These are phyloP conservation scores for Beauveria varroae DNA, from an alignment of 2,329 filamentous ascomycete genomes.

Conservation along the genomic window DNA sequence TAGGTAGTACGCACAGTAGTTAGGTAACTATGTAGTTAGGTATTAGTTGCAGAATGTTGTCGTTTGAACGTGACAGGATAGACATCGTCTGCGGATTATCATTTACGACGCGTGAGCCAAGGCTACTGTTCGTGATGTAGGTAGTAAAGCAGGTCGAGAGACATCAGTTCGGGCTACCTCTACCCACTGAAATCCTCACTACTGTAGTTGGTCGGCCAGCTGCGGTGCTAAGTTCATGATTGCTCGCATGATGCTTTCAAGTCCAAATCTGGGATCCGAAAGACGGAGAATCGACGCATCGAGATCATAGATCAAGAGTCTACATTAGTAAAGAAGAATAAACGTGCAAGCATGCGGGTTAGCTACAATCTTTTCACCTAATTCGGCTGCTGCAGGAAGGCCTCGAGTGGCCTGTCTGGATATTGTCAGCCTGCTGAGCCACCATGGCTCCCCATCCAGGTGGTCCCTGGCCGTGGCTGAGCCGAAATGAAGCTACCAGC, in stretches of 20 bases:
- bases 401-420: not conserved
- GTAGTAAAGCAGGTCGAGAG: not conserved
- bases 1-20: no score
- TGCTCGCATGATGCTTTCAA: no score
- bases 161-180: not conserved
- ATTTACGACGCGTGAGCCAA: not conserved
- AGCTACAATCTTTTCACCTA: not conserved
- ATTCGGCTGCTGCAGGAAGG: not conserved
- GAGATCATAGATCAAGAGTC: no score
- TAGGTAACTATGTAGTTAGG: no score
- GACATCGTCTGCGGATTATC: not conserved
- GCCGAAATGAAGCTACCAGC: not conserved
- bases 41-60: not conserved
- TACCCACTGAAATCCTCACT: no score
- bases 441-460: not conserved
- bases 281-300: no score
- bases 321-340: no score
- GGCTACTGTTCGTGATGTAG: not conserved
- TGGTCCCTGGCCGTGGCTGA: not conserved
- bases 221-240: no score
- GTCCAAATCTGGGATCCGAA: no score
- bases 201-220: no score
- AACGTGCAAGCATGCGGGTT: not conserved
- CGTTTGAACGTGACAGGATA: not conserved
- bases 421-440: not conserved